Conservation (phyloP, 2,329 filamentous ascomycete species). For the Spiromastix sp. region DNA sequence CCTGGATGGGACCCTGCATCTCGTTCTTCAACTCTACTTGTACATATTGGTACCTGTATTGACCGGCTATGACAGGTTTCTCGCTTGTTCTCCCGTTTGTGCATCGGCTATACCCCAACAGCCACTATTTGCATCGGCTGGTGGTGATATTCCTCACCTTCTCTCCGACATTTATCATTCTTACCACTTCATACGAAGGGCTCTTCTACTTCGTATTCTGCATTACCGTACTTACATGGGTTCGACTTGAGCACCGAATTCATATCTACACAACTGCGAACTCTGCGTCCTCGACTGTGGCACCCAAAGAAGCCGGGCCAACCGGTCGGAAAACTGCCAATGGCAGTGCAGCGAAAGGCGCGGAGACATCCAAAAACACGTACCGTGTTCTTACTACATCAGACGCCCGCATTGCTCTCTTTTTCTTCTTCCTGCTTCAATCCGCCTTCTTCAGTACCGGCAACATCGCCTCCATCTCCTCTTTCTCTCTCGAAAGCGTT, state of each 20-base stretch:
- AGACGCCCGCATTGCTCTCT: slow-evolving; percentile 82
- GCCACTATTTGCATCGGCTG: slow-evolving; percentile 81
- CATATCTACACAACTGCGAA: slow-evolving; percentile 34
- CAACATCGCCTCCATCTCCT: slow-evolving; percentile 87
- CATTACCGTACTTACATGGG: slow-evolving; percentile 73
- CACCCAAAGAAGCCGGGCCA: slow-evolving; percentile 5
- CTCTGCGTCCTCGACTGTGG: slow-evolving; percentile 7
- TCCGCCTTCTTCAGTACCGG: slow-evolving; percentile 95
- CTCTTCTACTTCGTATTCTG: slow-evolving; percentile 91
- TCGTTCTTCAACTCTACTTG: too few species aligned
- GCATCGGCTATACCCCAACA: slow-evolving; percentile 71
- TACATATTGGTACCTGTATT: too few species aligned
- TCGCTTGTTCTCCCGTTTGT: slow-evolving; percentile 71
- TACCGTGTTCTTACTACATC: slow-evolving; percentile 64
- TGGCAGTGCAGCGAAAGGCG: slow-evolving; percentile 17
- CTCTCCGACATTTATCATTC: slow-evolving; percentile 84
- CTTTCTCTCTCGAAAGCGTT: slow-evolving; percentile 88
- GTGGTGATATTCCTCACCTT: slow-evolving; percentile 86
- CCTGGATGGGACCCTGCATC: too few species aligned
- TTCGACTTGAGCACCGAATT: slow-evolving; percentile 76
- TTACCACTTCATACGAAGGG: slow-evolving; percentile 95
- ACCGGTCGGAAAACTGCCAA: slow-evolving; percentile 12
- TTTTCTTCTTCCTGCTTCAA: slow-evolving; percentile 91
- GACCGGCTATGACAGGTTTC: slow-evolving; percentile 38
- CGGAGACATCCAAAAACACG: slow-evolving; percentile 10